Evolutionary conservation across 495 filamentous ascomycete species (phyloP), one percentile per base, ranked within the genome.

Genomic region (Lophiostoma macrostomum): DNA sequence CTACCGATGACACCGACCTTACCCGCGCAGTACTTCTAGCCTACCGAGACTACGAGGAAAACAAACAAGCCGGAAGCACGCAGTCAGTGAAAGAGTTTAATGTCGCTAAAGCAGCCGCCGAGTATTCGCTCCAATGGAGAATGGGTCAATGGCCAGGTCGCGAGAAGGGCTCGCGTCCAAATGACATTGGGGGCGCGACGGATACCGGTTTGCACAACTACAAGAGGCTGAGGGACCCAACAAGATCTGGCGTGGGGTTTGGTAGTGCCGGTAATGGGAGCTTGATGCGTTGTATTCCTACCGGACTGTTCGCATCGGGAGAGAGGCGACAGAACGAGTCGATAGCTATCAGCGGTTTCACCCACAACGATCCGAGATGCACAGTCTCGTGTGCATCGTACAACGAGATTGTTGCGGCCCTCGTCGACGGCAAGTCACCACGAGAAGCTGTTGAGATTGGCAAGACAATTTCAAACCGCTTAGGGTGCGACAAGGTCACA

Each of bases 21-120:
- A 56, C 58, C 6, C 58, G 58, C 14, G 58, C 58, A 5, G 58
- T 61, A 4, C 52, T 61, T 7, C 52, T 61, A 5, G 51, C 58
- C 16, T 61, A 61, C 47, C 51, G 28, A 0, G 58, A 56, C 44
- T 14, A 13, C 22, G 10, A 28, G 11, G 14, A 18, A 7, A 16
- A 13, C 25, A 24, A 12, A 20, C 19, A 19, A 14, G 3, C 10
- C 5, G 1, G 14, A 34, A 38, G 10, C 18, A 4, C 11, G 11
- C 27, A 4, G 8, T 5, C 14, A 12, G 25, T 5, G 1, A 6
- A 13, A 18, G 4, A 23, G 5, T 61, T 56, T 47, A 41, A 56
- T 18, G 14, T 61, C 19, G 38, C 48, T 31, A 36, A 28, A 36
- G 13, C 51, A 5, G 51, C 51, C 32, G 58, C 58, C 2, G 58